These are phyloP conservation scores for Grigorovia yakushimaensis DNA, from an alignment of 805 yeast species.

Conservation along the genomic window DNA sequence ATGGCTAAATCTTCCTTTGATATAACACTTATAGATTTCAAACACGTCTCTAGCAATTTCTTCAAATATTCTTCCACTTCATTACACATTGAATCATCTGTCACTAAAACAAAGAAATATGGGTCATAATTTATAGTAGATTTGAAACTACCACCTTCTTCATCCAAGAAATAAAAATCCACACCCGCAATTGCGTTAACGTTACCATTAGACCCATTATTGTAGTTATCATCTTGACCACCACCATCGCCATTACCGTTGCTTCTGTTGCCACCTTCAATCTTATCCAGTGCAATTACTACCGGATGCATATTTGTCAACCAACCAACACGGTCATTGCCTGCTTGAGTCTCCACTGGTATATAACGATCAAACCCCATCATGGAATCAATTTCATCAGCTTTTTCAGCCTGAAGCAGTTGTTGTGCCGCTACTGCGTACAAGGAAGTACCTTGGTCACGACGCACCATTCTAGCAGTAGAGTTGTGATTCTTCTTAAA, in stretches of 20 bases:
- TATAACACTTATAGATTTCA: conserved; percentile 48
- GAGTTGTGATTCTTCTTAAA: conserved; percentile 17
- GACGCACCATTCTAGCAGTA: conserved; percentile 45
- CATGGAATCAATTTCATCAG: conserved; percentile 60
- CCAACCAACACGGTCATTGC: conserved; percentile 58
- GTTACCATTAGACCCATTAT: conserved; percentile 5
- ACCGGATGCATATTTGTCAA: conserved; percentile 89
- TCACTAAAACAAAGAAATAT: conserved; percentile 64
- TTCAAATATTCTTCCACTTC: conserved; percentile 83
- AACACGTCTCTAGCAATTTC: conserved; percentile 50
- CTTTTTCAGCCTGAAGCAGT: conserved; percentile 43
- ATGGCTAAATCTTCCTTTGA: conserved; percentile 70
- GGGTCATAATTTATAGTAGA: conserved; percentile 79
- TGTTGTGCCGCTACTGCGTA: conserved; percentile 30
- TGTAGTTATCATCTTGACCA: conserved; percentile 7
- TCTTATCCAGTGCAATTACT: conserved; percentile 43
- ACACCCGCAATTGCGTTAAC: conserved; percentile 68
- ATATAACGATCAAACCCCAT: conserved; percentile 86
- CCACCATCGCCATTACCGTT: conserved; percentile 8
- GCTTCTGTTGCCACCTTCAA: conserved; percentile 2
- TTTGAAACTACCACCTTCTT: conserved; percentile 93
- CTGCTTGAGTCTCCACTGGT: conserved; percentile 32
- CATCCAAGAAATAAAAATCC: conserved; percentile 88
- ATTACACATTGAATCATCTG: conserved; percentile 31
- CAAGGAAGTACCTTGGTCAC: conserved; percentile 24